A percentile compares a stretch with the other conserved stretches of the same genome.
phyloP scores from a whole-genome alignment of 805 yeast genomes.

The Kazachstania martiniae region DNA sequence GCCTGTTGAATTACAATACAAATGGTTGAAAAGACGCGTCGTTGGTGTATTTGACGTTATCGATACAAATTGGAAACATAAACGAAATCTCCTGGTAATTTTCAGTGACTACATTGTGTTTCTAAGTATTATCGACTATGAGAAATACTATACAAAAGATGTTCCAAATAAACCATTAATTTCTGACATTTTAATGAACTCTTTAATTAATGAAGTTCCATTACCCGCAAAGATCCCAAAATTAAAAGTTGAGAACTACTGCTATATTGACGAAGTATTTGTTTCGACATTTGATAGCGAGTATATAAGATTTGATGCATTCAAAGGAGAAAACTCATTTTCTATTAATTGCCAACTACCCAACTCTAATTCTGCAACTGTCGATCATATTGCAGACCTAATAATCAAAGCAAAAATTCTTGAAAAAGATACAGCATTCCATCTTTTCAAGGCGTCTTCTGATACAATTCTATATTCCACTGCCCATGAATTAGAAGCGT shows the following conservation, averaged over 20 bases:
- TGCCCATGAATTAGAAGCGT: conserved; percentile 53
- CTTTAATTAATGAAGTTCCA: conserved; percentile 77
- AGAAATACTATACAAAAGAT: conserved; percentile 14
- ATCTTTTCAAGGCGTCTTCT: conserved; percentile 50
- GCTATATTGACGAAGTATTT: conserved; percentile 44
- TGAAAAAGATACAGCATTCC: conserved; percentile 76
- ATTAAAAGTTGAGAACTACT: conserved; percentile 60
- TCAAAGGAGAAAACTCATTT: conserved; percentile 12
- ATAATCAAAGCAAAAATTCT: conserved; percentile 57
- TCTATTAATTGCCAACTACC: conserved; percentile 19
- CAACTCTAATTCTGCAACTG: conserved; percentile 31
- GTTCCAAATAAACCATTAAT: conserved; percentile 38
- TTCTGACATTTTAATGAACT: conserved; percentile 81
- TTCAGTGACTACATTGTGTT: conserved; percentile 75
- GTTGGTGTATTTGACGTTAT: conserved; percentile 57
- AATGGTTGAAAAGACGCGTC: conserved; percentile 80
- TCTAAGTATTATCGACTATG: conserved; percentile 40
- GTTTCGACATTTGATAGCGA: conserved; percentile 33
- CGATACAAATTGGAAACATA: conserved; percentile 25
- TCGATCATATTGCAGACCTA: conserved; percentile 45
- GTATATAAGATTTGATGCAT: conserved; percentile 20
- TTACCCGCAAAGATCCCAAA: conserved; percentile 53
- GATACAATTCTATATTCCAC: conserved; percentile 45
- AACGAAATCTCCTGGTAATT: conserved; percentile 51
- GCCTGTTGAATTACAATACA: conserved; percentile 81